Evolutionary conservation across 768 basidiomycete genomes (phyloP), one percentile per base, ranked within the genome.

Genomic region (Crucibulum laeve): DNA sequence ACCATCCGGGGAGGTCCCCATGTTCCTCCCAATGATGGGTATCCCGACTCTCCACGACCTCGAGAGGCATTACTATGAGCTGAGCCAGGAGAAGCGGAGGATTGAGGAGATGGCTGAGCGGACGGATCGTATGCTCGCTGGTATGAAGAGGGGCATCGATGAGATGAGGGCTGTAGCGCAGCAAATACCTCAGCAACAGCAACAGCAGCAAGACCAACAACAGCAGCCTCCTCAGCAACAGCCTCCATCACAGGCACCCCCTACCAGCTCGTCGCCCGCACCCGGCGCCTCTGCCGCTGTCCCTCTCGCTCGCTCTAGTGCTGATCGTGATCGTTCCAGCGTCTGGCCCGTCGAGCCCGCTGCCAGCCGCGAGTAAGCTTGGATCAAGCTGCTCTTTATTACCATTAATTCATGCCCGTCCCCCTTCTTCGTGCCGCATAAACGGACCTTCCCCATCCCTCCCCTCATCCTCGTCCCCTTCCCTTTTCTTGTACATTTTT

Each of bases 101-200:
- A 68, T 85, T 65, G 77, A 88, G 62, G 87, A 87, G 57, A 72
- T 91, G 79, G 61, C 89, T 46, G 76, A 82, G 51, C 77, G 72
- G 64, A 91, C 88, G 53, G 84, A 90, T 42, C 64, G 74, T 58
- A 61, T 91, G 65, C 80, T 91, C 73, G 71, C 65, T 26, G 79
- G 81, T 18, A 67, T 91, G 57, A 80, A 80, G 69, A 74, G 81
- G 51, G 84, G 80, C 18, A 68, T 91, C 53, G 88, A 90, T 43
- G 87, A 91, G 58, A 80, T 87, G 77, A 69, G 77, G 52, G 73
- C 61, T 19, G 54, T 52, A 43, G 50, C 48, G 42, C 54, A 51
- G 7, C 50, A 47, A 18, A 45, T 48, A 25, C 45, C 48, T 8
- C 43, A 52, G 4, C 57, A 48, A 10, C 45, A 36, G 6, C 56